These are phyloP conservation scores for Posidonia oceanica DNA, from an alignment of 116 monocot genomes.

Conservation along the genomic window DNA sequence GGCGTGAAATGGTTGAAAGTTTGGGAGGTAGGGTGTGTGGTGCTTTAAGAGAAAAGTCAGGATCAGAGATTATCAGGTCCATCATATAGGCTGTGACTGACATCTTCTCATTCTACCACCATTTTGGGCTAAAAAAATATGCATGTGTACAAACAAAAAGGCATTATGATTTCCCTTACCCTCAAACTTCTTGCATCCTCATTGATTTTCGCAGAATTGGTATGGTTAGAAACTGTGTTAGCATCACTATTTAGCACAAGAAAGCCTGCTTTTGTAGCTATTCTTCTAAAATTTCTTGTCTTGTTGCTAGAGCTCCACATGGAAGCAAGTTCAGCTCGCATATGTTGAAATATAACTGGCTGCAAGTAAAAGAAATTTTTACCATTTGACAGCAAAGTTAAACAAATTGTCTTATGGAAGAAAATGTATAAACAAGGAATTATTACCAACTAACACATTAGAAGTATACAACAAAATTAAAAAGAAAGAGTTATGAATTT, in stretches of 20 bases:
- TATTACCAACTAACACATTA: too few species aligned
- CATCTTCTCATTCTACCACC: not conserved
- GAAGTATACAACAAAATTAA: too few species aligned
- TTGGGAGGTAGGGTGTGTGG: too few species aligned
- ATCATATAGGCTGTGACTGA: too few species aligned
- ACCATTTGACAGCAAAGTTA: not conserved
- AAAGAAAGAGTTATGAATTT: too few species aligned
- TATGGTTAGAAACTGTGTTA: slow-evolving; percentile 17
- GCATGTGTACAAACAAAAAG: not conserved
- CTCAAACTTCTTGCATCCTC: slow-evolving; percentile 31
- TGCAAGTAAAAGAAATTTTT: slow-evolving; percentile 15
- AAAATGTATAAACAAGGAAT: too few species aligned
- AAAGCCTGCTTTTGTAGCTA: slow-evolving; percentile 28
- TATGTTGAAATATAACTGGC: slow-evolving; percentile 63
- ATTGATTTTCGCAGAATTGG: slow-evolving; percentile 13
- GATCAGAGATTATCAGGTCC: too few species aligned
- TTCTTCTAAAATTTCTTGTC: slow-evolving; percentile 39
- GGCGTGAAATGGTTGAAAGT: too few species aligned
- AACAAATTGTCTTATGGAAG: too few species aligned
- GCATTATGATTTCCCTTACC: slow-evolving; percentile 22
- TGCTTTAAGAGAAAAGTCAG: too few species aligned
- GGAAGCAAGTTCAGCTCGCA: slow-evolving; percentile 73
- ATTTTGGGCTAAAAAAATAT: not conserved
- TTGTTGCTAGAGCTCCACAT: slow-evolving; percentile 65
- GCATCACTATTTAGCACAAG: slow-evolving; percentile 18